Evolutionary conservation across 1,284 basidiomycete species (phyloP), one percentile per base, ranked within the genome.

Genomic region (Peniophora sp.): DNA sequence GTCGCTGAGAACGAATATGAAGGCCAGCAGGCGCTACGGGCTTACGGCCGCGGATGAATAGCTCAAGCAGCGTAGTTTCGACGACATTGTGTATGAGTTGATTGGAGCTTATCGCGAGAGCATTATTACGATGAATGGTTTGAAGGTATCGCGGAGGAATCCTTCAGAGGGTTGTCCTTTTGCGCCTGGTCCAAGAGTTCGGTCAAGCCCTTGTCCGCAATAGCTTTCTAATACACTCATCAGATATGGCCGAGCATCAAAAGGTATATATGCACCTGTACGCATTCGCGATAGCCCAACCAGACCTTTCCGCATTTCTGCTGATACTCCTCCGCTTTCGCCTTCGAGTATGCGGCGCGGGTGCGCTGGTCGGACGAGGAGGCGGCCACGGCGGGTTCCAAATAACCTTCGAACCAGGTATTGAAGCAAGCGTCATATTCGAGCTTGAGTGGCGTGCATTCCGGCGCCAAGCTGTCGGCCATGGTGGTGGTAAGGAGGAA

Each of bases 341-440:
- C 62, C 52, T 66, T 72, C 34, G 70, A 66, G 62, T 77, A 76
- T 47, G 67, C 65, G 59, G 73, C 53, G 64, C 79, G 72, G 27
- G 27, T 32, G 27, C 27, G 27, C 54, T 71, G 64, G 49, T 76
- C 70, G 57, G 63, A 56, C 58, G 67, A 43, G 58, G 68, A 43
- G 62, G 58, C 55, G 23, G 66, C 68, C 9, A 86, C 71, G 10
- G 82, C 79, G 11, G 91, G 91, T 61, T 92, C 87, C 24, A 97
- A 80, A 64, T 97, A 97, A 18, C 90, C 90, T 64, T 94, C 92
- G 61, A 97, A 94, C 95, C 94, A 97, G 6, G 85, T 81, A 63
- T 97, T 96, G 73, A 97, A 97, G 73, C 95, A 97, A 0, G 85
- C 71, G 67, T 97, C 94, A 65, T 97, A 97, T 53, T 81, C 74